Conservation (phyloP, 129 eudicot species). For the Silybum marianum region DNA sequence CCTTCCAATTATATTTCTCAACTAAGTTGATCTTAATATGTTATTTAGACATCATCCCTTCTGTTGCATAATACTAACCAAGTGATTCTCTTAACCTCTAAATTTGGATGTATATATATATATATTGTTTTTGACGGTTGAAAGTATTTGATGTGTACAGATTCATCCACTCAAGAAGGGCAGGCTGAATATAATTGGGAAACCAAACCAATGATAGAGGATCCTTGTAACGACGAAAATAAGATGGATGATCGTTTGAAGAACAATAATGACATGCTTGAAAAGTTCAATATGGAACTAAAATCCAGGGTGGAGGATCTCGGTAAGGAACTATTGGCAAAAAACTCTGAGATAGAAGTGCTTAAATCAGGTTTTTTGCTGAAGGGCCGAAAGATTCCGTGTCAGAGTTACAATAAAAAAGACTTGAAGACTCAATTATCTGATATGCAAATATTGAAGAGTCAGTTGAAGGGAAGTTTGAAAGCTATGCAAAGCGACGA, state of each 20-base stretch:
- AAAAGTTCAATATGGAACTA: slow-evolving; percentile 23
- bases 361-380: slow-evolving; percentile 44
- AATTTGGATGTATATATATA: background rate
- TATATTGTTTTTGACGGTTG: slow-evolving; percentile 10
- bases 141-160: slow-evolving; percentile 36
- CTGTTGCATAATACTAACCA: slow-evolving; percentile 10
- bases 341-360: slow-evolving; percentile 45
- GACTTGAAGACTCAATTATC: slow-evolving; percentile 50
- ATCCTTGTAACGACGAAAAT: slow-evolving; percentile 18
- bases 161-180: slow-evolving; percentile 27
- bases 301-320: slow-evolving; percentile 31
- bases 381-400: slow-evolving; percentile 52
- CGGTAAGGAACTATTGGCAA: slow-evolving; percentile 34
- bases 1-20: slow-evolving; percentile 19
- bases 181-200: slow-evolving; percentile 6
- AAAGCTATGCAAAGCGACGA: slow-evolving; percentile 49
- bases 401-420: slow-evolving; percentile 23
- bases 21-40: slow-evolving; percentile 1
- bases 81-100: background rate
- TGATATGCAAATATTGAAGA: slow-evolving; percentile 40
- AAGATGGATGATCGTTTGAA: slow-evolving; percentile 11
- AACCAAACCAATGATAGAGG: background rate
- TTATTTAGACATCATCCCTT: slow-evolving; percentile 14
- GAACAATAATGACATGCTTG: slow-evolving; percentile 11
- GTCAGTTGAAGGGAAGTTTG: slow-evolving; percentile 41